Conservation (phyloP, 345 rosid species). For the Populus simonii region DNA sequence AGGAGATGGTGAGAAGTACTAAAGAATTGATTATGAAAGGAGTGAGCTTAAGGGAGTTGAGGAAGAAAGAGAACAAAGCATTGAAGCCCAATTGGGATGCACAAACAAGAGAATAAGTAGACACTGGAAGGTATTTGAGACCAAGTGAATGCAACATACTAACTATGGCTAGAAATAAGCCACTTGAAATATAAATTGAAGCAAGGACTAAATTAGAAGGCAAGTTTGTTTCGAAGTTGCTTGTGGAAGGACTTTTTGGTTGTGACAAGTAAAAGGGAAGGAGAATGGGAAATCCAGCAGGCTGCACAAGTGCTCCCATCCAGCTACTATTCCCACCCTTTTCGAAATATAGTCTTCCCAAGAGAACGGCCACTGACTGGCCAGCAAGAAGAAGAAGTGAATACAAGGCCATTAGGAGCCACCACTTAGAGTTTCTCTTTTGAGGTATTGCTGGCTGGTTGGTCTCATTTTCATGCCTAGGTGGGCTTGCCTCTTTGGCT, state of each 20-base stretch:
- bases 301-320: constrained; percentile 39
- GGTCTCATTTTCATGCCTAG: background rate
- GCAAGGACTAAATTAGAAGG: background rate
- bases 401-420: constrained; percentile 9
- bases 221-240: background rate
- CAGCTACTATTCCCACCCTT: constrained; percentile 37
- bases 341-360: constrained; percentile 22
- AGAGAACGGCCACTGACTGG: constrained; percentile 12
- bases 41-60: constrained; percentile 32
- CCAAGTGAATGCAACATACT: constrained; percentile 20
- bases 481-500: background rate
- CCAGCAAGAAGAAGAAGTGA: constrained; percentile 12
- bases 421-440: background rate
- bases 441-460: background rate
- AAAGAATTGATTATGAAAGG: constrained; percentile 13
- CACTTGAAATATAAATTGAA: constrained; percentile 18
- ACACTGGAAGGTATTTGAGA: constrained; percentile 34
- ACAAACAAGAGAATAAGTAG: constrained; percentile 37
- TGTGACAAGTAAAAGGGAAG: constrained; percentile 13
- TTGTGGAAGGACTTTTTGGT: background rate
- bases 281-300: constrained; percentile 35
- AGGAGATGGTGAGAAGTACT: constrained; percentile 15
- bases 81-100: constrained; percentile 49
- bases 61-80: constrained; percentile 35
- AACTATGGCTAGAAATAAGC: constrained; percentile 25